Base-by-base conservation (phyloP, 768 basidiomycete species). In the Tylopilus balloui region DNA sequence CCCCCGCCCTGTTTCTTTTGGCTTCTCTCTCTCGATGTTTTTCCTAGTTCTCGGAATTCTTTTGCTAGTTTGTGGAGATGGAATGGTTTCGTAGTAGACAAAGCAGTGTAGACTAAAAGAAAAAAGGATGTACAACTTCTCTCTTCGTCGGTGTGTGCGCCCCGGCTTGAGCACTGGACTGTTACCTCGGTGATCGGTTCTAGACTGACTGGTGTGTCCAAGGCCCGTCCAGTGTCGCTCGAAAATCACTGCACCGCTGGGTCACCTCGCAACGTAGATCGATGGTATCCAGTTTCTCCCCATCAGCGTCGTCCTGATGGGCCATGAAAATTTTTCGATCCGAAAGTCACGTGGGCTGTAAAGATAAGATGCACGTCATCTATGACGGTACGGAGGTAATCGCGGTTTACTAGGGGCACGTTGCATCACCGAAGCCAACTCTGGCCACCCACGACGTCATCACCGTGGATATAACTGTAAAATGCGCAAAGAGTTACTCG, bases 361-460 rank as follows among this genome's bases (percentile, higher is more conserved):
- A 25, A 42, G 34, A 36, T 42, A 42, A 44, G 21, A 38, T 37
- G 1, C 6, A 10, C 19, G 14, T 49, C 21, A 48, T 32, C 48
- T 21, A 19, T 52, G 52, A 58, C 45, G 51, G 39, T 45, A 15
- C 51, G 53, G 45, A 51, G 25, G 37, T 60, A 50, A 10, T 4
- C 19, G 1, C 1, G 12, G 5, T 27, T n/a, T 49, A 47, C 12
- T 37, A 50, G 48, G 54, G 51, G 51, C 53, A 55, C 51, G 52
- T 60, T 60, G 53, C 53, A 50, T 50, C 48, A 49, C 13, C 43
- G 25, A 25, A 40, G 20, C 31, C 24, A 13, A n/a, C n/a, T 36
- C 19, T 36, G n/a, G 17, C 9, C 6, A 8, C 52, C 45, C 48
- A 52, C 58, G 59, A 62, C 60, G 57, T 61, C 60, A 61, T 56